These are phyloP conservation scores for Globisporangium spinosum DNA, from an alignment of 352 stramenopile genomes.

Conservation along the genomic window DNA sequence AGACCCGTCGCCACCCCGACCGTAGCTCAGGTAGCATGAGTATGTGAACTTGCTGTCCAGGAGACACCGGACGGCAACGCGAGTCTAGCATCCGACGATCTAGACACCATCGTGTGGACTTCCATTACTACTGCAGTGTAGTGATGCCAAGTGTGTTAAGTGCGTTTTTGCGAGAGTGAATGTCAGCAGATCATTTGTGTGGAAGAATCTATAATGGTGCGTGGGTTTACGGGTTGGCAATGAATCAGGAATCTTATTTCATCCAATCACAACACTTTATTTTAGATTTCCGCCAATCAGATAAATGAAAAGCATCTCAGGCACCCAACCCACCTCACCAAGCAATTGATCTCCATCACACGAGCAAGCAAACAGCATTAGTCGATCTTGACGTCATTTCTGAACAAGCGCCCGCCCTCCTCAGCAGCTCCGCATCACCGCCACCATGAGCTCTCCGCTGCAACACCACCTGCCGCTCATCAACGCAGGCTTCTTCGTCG, in stretches of 20 bases:
- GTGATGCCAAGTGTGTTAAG: slow-evolving; percentile 2
- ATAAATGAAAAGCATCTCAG: slow-evolving; percentile 3
- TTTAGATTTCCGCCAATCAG: slow-evolving; percentile 1
- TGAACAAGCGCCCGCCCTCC: not conserved
- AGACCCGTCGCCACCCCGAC: no score
- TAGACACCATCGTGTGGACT: no score
- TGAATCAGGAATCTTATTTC: slow-evolving; percentile 7
- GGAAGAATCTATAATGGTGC: not conserved
- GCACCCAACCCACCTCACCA: not conserved
- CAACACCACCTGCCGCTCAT: slow-evolving; percentile 21
- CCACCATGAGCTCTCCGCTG: slow-evolving; percentile 15
- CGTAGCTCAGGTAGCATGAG: no score
- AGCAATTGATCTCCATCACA: not conserved
- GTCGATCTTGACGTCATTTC: slow-evolving; percentile 11
- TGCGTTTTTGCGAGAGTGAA: not conserved
- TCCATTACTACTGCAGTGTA: no score
- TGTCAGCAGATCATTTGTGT: not conserved
- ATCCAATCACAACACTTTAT: not conserved
- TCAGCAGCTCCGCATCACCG: not conserved
- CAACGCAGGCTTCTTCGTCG: slow-evolving; percentile 15
- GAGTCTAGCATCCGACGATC: no score
- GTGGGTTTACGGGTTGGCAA: not conserved
- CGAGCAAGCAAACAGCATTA: not conserved
- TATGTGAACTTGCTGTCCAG: no score
- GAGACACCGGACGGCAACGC: no score